Base-by-base conservation (phyloP, 163 green algal genomes). In the Chlorella variabilis region DNA sequence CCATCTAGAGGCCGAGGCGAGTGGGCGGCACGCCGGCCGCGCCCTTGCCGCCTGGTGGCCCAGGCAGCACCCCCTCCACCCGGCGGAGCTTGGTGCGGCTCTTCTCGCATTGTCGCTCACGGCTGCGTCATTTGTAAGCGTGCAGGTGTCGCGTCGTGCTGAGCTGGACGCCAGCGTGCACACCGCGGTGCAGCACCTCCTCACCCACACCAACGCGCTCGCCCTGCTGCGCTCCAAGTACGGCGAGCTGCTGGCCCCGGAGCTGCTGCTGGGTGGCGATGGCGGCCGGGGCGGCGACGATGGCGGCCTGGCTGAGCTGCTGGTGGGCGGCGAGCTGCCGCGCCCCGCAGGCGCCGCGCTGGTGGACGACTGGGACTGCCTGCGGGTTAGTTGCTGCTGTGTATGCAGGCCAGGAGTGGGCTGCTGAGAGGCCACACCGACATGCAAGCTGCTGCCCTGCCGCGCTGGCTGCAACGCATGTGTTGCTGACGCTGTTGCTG, bases 291-390 rank as follows among this genome's bases (percentile, higher is more conserved):
- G 17, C 33, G 25, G 25, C 23, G 38, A 62, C 58, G 54, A 21
- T n/a, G 77, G 33, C 4, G 66, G 65, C 39, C 73, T 73, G 27
- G 45, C n/a, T 17, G 36, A 33, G 29, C 70, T 85, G 75, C 38
- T 88, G 42, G 31, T 83, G 36, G n/a, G 65, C 4, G 41, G 36
- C 15, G 70, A 71, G 25, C 67, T 91, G 67, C 83, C 86, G 18
- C 77, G 80, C 20, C 61, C 58, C 6, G 39, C 56, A 1, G 92
- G 89, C 49, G 15, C 41, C 23, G 68, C 95, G 0, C 67, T 98
- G 45, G 94, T 98, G 63, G 91, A 97, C 66, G 91, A 96, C 78
- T 98, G 95, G 95, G 90, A 91, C 45, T 98, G 96, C 90, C 90
- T 98, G 68, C 85, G 90, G 45, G 87, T 91, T 59, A 62, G 84